Evolutionary conservation across 2,329 filamentous ascomycete species (phyloP).

Genomic region (Conoideocrella luteorostrata): DNA sequence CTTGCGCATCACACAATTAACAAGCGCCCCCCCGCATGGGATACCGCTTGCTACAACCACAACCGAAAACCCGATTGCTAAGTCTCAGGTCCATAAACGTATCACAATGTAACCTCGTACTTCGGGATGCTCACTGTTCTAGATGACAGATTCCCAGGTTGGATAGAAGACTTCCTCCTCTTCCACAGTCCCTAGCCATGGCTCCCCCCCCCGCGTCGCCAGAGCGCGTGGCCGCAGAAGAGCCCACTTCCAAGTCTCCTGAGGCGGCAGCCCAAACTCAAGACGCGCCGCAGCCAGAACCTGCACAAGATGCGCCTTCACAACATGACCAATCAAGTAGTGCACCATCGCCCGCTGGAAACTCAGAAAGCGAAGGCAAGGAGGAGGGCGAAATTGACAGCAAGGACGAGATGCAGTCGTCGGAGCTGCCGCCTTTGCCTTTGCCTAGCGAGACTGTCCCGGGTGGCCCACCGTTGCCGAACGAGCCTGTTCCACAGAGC

Average conservation of each 20-base stretch:
- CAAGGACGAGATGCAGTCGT: slow-evolving; percentile 1
- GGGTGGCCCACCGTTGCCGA: slow-evolving; percentile 33
- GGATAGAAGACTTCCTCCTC: slow-evolving; percentile 6
- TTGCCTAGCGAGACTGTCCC: slow-evolving; percentile 27
- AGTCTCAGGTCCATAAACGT: slow-evolving; percentile 32
- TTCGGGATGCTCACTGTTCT: slow-evolving; percentile 32
- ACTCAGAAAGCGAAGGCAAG: slow-evolving; percentile 4
- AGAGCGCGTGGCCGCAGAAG: slow-evolving; percentile 12
- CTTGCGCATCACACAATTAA: too few relatives aligned
- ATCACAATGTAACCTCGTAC: slow-evolving; percentile 25
- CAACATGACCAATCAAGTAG: too few relatives aligned
- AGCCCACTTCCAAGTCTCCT: slow-evolving; percentile 12
- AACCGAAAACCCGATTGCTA: slow-evolving; percentile 17
- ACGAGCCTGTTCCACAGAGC: slow-evolving; percentile 40
- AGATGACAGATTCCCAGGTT: slow-evolving; percentile 22
- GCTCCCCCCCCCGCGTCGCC: slow-evolving; percentile 5
- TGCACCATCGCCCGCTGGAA: slow-evolving; percentile 6
- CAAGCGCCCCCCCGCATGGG: too few relatives aligned
- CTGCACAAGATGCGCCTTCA: slow-evolving; percentile 4
- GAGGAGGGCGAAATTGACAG: slow-evolving; percentile 6
- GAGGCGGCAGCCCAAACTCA: slow-evolving; percentile 8
- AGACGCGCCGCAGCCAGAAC: slow-evolving; percentile 12
- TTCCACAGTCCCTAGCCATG: slow-evolving; percentile 5
- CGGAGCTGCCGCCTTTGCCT: slow-evolving; percentile 22
- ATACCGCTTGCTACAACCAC: too few relatives aligned